Base-by-base conservation (phyloP, 2,329 filamentous ascomycete species). In the Pezicula carpinea region DNA sequence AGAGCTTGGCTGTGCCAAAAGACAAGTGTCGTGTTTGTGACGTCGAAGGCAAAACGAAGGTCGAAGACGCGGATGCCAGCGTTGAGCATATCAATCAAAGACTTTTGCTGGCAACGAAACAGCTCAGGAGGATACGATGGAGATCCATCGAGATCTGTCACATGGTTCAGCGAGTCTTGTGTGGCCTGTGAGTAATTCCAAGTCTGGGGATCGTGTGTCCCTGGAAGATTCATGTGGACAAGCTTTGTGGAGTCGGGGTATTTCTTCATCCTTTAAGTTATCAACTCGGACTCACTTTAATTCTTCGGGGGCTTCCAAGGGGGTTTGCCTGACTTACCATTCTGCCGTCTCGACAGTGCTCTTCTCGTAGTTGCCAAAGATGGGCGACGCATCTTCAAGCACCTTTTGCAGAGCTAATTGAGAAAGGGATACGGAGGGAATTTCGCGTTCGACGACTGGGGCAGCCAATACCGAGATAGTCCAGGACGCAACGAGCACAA, bases 61-160 rank as follows among this genome's bases (percentile, higher is more conserved):
- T 77, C 74, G 48, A 77, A 75, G 31, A 68, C 74, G 14, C 74
- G 69, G 13, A 76, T 68, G 6, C 74, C 74, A 21, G 63, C 63
- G 39, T 71, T 62, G 0, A 78, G 65, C 58, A 70, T 69, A 17
- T 60, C 59, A 13, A 65, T 53, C 1, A 75, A 56, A 0, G 66
- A 46, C 14, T 44, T 48, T 8, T 65, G 55, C 53, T 77, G 75
- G 51, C 73, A 76, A 10, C 68, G 65, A 50, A 67, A 75, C 14
- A 57, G 53, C 19, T 59, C 53, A 4, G 67, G 59, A 1, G 52
- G 54, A 11, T 52, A 52, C 0, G 61, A 57, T 3, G 53, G 49
- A 15, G 63, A 58, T 19, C 66, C 63, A 39, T 66, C 67, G 33
- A 73, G 64, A 13, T 64, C 58, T 6, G 70, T 72, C 29, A 73